Percentiles rank a stretch among this genome's conserved stretches.
Evolutionary conservation across 148 eudicot genomes (phyloP).

Genomic region (Chenopodium album): DNA sequence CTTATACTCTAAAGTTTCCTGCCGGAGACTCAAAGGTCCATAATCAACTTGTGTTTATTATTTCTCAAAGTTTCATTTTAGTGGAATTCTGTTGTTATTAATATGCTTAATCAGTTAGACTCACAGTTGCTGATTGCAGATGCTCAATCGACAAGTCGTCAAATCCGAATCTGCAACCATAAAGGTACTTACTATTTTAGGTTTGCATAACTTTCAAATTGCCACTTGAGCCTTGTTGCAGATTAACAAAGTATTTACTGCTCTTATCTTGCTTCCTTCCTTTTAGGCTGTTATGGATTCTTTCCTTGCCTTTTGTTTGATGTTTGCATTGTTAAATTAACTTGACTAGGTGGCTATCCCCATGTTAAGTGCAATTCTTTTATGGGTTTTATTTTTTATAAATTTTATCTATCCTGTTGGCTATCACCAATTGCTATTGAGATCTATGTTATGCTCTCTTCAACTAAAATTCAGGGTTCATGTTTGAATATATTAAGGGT

Average conservation of each 20-base stretch:
- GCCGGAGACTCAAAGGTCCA: constrained; percentile 67
- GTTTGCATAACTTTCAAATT: neutral
- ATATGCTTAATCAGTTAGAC: constrained; percentile 4
- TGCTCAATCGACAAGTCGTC: constrained; percentile 88
- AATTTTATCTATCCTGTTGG: neutral
- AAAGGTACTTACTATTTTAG: constrained; percentile 50
- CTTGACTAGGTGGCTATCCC: constrained; percentile 2
- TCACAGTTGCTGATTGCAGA: constrained; percentile 48
- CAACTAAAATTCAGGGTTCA: too few relatives aligned
- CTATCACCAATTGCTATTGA: neutral
- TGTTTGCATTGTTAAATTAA: neutral
- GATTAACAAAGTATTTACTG: neutral
- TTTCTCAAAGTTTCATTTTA: neutral
- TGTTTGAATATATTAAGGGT: too few relatives aligned
- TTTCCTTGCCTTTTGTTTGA: neutral
- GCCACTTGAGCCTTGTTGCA: neutral
- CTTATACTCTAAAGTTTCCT: constrained; percentile 47
- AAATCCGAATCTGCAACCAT: constrained; percentile 91
- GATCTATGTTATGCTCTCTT: too few relatives aligned
- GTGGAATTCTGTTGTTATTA: neutral
- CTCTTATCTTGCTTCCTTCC: neutral
- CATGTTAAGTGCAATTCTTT: neutral
- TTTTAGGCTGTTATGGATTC: neutral
- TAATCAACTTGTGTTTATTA: neutral
- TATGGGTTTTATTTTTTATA: neutral